Conservation (phyloP, 2,329 filamentous ascomycete genomes). For the Dothistroma septosporum region DNA sequence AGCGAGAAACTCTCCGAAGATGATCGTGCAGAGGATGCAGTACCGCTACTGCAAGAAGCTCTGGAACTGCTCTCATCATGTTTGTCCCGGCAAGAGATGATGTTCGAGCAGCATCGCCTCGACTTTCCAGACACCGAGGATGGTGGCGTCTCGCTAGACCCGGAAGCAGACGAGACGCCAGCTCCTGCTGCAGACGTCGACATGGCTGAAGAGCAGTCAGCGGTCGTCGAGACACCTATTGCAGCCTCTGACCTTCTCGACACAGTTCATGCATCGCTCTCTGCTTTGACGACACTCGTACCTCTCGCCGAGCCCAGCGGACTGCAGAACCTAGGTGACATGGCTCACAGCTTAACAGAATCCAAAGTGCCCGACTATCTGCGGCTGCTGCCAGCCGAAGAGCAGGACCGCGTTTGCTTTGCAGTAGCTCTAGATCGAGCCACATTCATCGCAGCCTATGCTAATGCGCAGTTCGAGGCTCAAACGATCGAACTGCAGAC, state of each 20-base stretch:
- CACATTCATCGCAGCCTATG: slow-evolving; percentile 53
- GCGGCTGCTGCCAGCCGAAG: slow-evolving; percentile 31
- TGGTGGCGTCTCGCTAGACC: slow-evolving; percentile 27
- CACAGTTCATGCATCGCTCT: slow-evolving; percentile 61
- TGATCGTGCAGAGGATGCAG: slow-evolving; percentile 46
- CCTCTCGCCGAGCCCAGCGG: slow-evolving; percentile 49
- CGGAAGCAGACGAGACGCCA: slow-evolving; percentile 12
- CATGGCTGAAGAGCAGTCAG: slow-evolving; percentile 56
- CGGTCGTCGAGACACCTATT: slow-evolving; percentile 62
- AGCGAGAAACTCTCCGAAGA: slow-evolving; percentile 57
- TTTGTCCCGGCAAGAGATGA: slow-evolving; percentile 43
- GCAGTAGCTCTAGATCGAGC: slow-evolving; percentile 52
- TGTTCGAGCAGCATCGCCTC: slow-evolving; percentile 41
- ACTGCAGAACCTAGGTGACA: slow-evolving; percentile 51
- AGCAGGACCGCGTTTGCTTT: slow-evolving; percentile 29
- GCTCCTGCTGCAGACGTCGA: slow-evolving; percentile 25
- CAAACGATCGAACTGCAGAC: slow-evolving; percentile 48
- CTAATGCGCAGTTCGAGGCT: slow-evolving; percentile 55
- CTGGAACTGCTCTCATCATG: slow-evolving; percentile 56
- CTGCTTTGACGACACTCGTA: slow-evolving; percentile 44
- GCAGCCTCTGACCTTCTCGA: slow-evolving; percentile 63
- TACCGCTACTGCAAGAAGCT: slow-evolving; percentile 56
- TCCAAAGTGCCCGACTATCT: slow-evolving; percentile 54
- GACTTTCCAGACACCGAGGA: slow-evolving; percentile 33
- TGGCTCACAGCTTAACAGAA: slow-evolving; percentile 54